Evolutionary conservation across 1,139 yeast genomes (phyloP).

Genomic region (Saccharomyces hybrid): DNA sequence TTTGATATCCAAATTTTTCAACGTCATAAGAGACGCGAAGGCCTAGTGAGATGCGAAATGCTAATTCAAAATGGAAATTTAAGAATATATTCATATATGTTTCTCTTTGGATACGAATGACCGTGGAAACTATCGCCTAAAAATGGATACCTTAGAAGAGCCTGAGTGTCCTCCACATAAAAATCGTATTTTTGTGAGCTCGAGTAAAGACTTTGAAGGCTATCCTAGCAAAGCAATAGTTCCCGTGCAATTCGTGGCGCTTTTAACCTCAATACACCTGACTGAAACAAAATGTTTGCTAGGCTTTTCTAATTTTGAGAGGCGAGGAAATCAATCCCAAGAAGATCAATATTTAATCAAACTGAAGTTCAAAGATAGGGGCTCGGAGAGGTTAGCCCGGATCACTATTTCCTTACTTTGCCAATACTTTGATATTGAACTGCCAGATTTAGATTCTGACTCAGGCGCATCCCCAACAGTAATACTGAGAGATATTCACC

Average conservation of each 20-base stretch:
- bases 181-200: background rate
- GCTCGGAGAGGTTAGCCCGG: slow-evolving; percentile 12
- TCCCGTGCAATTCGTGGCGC: slow-evolving; percentile 16
- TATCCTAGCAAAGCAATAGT: slow-evolving; percentile 4
- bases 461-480: slow-evolving; percentile 6
- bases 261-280: slow-evolving; percentile 14
- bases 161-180: background rate
- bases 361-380: background rate
- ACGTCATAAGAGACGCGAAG: background rate
- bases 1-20: background rate
- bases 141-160: background rate
- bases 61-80: background rate
- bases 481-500: slow-evolving; percentile 12
- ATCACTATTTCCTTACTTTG: slow-evolving; percentile 18
- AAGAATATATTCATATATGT: too few relatives aligned
- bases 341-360: background rate
- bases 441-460: slow-evolving; percentile 8
- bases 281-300: slow-evolving; percentile 10
- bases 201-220: slow-evolving; percentile 2
- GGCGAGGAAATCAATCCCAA: slow-evolving; percentile 3
- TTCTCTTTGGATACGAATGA: background rate
- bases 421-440: slow-evolving; percentile 14
- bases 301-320: slow-evolving; percentile 15
- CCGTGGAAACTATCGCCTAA: background rate
- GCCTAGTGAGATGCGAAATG: background rate